phyloP scores from a whole-genome alignment of 2,329 filamentous ascomycete species.

The Albophoma yamanashiensis region DNA sequence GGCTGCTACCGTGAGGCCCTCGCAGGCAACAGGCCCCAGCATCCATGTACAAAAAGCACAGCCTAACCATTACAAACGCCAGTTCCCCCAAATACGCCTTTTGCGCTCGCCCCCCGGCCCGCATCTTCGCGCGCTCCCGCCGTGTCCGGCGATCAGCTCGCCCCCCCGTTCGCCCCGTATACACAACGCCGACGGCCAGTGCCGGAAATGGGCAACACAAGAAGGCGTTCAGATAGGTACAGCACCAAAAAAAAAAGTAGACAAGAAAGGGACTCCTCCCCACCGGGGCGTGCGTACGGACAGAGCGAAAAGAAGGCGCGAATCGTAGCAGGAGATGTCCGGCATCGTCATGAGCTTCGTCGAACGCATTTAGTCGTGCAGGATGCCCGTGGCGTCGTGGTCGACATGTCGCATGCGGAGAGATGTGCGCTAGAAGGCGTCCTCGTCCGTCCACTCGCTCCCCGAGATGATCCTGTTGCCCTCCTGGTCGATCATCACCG shows the following conservation, averaged over 20 bases:
- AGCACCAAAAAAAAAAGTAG: background rate
- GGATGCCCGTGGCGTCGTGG: background rate
- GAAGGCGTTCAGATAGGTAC: background rate
- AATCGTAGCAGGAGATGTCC: slow-evolving; percentile 5
- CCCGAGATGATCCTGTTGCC: slow-evolving; percentile 53
- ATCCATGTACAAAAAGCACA: background rate
- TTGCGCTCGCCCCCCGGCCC: background rate
- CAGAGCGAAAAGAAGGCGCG: background rate
- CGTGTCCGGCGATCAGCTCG: background rate
- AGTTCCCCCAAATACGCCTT: background rate
- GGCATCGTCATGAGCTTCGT: slow-evolving; percentile 4
- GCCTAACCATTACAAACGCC: background rate
- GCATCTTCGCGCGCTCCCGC: background rate
- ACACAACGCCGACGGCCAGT: background rate
- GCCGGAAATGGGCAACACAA: background rate
- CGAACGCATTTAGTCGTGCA: background rate
- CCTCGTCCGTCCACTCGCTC: slow-evolving; percentile 59
- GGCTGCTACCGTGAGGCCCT: background rate
- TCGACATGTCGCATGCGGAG: background rate
- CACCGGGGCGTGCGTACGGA: background rate
- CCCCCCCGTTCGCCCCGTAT: background rate
- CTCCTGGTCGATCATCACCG: slow-evolving; percentile 42
- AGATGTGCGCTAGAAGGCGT: slow-evolving; percentile 35
- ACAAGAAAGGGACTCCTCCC: background rate
- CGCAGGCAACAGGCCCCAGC: background rate